phyloP scores from a whole-genome alignment of 805 yeast species.

The Yarrowia porcina region DNA sequence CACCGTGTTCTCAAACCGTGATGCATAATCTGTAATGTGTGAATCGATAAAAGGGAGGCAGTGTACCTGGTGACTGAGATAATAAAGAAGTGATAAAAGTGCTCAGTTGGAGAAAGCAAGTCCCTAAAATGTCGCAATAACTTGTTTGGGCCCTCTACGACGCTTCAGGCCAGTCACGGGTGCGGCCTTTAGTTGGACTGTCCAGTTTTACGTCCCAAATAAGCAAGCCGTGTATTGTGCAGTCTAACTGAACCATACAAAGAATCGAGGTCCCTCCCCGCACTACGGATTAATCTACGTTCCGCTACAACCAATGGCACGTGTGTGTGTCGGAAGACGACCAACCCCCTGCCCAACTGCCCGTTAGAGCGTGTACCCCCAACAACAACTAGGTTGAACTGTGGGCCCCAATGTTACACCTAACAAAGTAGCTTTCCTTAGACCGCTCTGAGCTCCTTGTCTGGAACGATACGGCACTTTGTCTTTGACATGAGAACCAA shows the following conservation, averaged over 20 bases:
- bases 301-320: not conserved
- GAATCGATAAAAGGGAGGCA: too few relatives aligned
- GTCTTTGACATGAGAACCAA: not conserved
- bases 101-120: not conserved
- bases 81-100: too few relatives aligned
- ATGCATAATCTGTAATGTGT: not conserved
- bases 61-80: too few relatives aligned
- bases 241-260: not conserved
- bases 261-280: not conserved
- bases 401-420: not conserved
- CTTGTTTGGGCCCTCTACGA: not conserved
- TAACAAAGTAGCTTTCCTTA: not conserved
- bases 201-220: not conserved
- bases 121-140: not conserved
- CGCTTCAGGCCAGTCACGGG: not conserved
- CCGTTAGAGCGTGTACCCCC: not conserved
- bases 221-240: constrained; percentile 1
- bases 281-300: not conserved
- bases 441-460: not conserved
- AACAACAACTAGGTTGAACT: not conserved
- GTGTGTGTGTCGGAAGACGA: not conserved
- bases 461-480: not conserved
- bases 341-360: not conserved
- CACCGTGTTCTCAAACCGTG: not conserved
- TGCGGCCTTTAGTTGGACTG: not conserved